Conservation (phyloP, 2,329 filamentous ascomycete species). For the Triangularia verruculosa region DNA sequence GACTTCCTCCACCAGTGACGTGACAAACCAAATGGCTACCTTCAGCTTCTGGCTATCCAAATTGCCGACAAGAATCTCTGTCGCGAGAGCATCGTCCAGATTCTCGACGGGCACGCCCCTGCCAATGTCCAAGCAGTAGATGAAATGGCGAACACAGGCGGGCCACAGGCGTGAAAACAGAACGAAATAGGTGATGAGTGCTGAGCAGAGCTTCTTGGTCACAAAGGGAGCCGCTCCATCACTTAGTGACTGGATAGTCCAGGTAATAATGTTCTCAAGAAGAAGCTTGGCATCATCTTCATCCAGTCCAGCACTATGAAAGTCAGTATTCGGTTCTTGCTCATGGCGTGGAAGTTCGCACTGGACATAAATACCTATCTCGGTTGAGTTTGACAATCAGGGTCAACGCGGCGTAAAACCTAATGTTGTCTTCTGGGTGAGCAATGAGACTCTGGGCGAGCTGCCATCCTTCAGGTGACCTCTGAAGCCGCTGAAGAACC, state of each 20-base stretch:
- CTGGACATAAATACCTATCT: slow-evolving; percentile 60
- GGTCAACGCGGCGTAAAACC: slow-evolving; percentile 90
- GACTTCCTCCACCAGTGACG: slow-evolving; percentile 62
- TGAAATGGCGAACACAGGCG: slow-evolving; percentile 62
- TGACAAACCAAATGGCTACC: slow-evolving; percentile 62
- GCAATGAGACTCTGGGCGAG: slow-evolving; percentile 73
- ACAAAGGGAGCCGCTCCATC: slow-evolving; percentile 58
- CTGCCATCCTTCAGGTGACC: slow-evolving; percentile 78
- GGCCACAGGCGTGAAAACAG: slow-evolving; percentile 67
- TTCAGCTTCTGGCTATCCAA: slow-evolving; percentile 51
- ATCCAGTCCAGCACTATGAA: slow-evolving; percentile 46
- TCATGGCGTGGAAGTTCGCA: background rate
- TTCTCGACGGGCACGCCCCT: slow-evolving; percentile 46
- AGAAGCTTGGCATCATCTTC: slow-evolving; percentile 58
- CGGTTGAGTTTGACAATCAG: slow-evolving; percentile 92
- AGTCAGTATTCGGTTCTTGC: slow-evolving; percentile 14
- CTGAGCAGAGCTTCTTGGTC: slow-evolving; percentile 72
- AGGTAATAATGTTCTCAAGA: slow-evolving; percentile 58
- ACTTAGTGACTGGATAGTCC: slow-evolving; percentile 56
- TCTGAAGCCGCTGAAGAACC: slow-evolving; percentile 74
- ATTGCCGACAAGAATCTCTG: slow-evolving; percentile 43
- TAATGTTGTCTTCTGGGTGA: slow-evolving; percentile 68
- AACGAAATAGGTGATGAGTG: slow-evolving; percentile 71
- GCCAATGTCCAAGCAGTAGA: slow-evolving; percentile 54
- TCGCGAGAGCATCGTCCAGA: slow-evolving; percentile 42